Percentiles rank a stretch among this genome's conserved stretches.
Conservation (phyloP, 1,284 basidiomycete species). For the Cryptococcus deneoformans region DNA sequence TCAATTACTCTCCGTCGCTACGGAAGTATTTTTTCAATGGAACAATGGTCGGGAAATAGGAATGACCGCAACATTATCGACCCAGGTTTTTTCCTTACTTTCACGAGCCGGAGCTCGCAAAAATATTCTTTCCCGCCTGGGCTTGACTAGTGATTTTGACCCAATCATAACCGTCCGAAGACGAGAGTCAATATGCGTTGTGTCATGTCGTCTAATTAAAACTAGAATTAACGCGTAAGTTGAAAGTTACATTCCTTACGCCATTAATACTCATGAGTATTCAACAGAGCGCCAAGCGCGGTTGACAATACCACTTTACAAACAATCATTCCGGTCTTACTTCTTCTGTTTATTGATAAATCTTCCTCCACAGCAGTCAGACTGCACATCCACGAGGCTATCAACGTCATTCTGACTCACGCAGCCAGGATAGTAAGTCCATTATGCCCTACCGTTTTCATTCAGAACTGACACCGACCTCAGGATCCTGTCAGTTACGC, state of each 20-base stretch:
- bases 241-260: background rate
- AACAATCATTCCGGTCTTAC: conserved; percentile 5
- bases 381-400: conserved; percentile 2
- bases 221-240: background rate
- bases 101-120: background rate
- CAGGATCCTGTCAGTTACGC: background rate
- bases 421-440: background rate
- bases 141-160: background rate
- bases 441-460: background rate
- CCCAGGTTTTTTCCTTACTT: background rate
- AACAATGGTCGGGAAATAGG: background rate
- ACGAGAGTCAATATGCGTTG: background rate
- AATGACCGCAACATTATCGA: background rate
- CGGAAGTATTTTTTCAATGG: background rate
- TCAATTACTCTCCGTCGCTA: background rate
- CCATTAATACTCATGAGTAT: too few species aligned
- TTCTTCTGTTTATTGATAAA: conserved; percentile 12
- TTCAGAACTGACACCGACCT: background rate
- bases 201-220: background rate
- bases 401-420: conserved; percentile 1
- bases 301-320: background rate
- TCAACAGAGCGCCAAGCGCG: background rate
- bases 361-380: conserved; percentile 3
- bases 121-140: background rate
- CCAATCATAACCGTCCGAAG: background rate